Percentiles rank a stretch among this genome's conserved stretches.
These are phyloP conservation scores for Colletotrichum liriopes DNA, from an alignment of 2,329 filamentous ascomycete species.

Conservation along the genomic window DNA sequence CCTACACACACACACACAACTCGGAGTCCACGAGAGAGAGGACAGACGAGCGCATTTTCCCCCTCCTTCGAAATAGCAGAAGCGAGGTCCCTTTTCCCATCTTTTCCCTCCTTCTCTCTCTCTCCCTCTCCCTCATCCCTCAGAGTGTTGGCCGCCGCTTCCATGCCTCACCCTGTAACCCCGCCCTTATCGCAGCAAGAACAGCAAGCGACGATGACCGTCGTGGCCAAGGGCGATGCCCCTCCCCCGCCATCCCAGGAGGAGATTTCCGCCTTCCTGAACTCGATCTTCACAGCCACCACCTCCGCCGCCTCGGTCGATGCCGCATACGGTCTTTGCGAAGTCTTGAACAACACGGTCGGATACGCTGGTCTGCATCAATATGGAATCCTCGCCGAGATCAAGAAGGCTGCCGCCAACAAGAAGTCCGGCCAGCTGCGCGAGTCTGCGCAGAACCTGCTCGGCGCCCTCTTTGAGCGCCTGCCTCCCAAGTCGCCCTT, in stretches of 20 bases:
- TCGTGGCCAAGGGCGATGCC: conserved; percentile 64
- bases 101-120: conserved; percentile 3
- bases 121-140: conserved; percentile 8
- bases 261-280: conserved; percentile 76
- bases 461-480: conserved; percentile 93
- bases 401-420: conserved; percentile 84
- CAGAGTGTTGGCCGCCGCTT: conserved; percentile 15
- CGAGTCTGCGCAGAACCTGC: conserved; percentile 94
- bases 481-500: conserved; percentile 84
- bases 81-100: conserved; percentile 26
- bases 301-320: conserved; percentile 80
- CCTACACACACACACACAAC: conserved; percentile 30
- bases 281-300: conserved; percentile 78
- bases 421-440: conserved; percentile 92
- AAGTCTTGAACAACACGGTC: conserved; percentile 69
- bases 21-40: conserved; percentile 39
- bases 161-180: conserved; percentile 66
- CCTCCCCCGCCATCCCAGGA: conserved; percentile 74
- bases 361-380: conserved; percentile 67
- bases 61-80: conserved; percentile 39
- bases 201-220: conserved; percentile 46
- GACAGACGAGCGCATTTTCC: conserved; percentile 39
- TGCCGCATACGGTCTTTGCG: conserved; percentile 74
- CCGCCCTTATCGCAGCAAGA: conserved; percentile 55
- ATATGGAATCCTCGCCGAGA: conserved; percentile 69